Percentiles rank a stretch among this genome's conserved stretches.
Evolutionary conservation across 768 basidiomycete species (phyloP).

Genomic region (Naganishia antarctica): DNA sequence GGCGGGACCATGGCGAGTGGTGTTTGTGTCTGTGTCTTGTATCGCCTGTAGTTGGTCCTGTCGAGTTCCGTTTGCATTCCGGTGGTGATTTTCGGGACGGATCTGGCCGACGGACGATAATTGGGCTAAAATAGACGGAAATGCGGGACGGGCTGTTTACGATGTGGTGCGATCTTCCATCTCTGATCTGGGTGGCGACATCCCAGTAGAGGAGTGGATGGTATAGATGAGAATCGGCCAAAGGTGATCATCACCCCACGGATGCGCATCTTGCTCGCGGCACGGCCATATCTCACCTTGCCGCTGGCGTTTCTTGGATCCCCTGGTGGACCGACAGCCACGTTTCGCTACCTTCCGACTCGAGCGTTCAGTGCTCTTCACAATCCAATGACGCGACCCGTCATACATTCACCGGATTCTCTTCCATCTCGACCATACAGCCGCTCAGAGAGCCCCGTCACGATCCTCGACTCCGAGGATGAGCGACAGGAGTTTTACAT

Average conservation of each 20-base stretch:
- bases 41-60: not conserved
- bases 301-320: not conserved
- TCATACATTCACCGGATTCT: no score
- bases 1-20: not conserved
- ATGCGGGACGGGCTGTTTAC: not conserved
- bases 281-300: not conserved
- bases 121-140: not conserved
- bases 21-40: no score
- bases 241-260: not conserved
- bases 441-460: not conserved
- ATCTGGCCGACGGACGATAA: not conserved
- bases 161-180: not conserved
- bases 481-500: slow-evolving; percentile 8
- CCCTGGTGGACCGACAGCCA: not conserved
- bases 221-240: not conserved
- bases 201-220: not conserved
- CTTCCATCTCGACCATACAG: not conserved
- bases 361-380: no score
- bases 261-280: not conserved
- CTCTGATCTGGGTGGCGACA: not conserved
- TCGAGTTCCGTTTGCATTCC: not conserved
- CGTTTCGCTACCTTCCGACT: not conserved
- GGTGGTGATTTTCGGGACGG: not conserved
- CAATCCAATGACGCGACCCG: not conserved
- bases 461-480: slow-evolving; percentile 13